Evolutionary conservation across 2,329 filamentous ascomycete genomes (phyloP).

Genomic region (Neophaeococcomyces aloes): DNA sequence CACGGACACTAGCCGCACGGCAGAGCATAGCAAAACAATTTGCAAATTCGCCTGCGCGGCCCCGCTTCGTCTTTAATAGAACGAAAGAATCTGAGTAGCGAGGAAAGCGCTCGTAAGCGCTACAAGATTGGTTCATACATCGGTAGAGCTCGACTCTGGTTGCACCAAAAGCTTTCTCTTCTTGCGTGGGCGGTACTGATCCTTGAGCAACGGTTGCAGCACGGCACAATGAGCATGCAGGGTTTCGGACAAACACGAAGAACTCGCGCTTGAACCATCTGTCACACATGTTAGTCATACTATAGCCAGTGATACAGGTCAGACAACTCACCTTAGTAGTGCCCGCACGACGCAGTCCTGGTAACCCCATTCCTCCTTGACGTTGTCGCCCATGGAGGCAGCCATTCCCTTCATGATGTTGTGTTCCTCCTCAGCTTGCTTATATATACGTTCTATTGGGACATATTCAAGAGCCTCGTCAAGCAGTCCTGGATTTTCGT

Average conservation of each 20-base stretch:
- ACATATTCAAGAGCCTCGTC: slow-evolving; percentile 84
- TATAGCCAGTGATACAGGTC: slow-evolving; percentile 7
- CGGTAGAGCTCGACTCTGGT: slow-evolving; percentile 80
- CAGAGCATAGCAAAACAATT: slow-evolving; percentile 99
- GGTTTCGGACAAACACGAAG: slow-evolving; percentile 96
- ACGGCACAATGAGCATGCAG: slow-evolving; percentile 68
- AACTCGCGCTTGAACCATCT: slow-evolving; percentile 95
- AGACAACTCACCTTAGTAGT: slow-evolving; percentile 57
- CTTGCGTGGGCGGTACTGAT: slow-evolving; percentile 72
- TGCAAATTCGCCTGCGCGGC: slow-evolving; percentile 88
- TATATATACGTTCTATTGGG: slow-evolving; percentile 81
- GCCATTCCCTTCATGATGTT: slow-evolving; percentile 82
- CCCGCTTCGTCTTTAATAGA: slow-evolving; percentile 72
- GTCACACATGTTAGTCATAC: slow-evolving; percentile 9
- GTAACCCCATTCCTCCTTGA: slow-evolving; percentile 85
- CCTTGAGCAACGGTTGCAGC: slow-evolving; percentile 75
- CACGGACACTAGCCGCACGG: slow-evolving; percentile 77
- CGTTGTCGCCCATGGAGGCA: slow-evolving; percentile 69
- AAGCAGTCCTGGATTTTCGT: slow-evolving; percentile 88
- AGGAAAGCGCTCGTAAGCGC: slow-evolving; percentile 76
- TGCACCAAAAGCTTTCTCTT: slow-evolving; percentile 81
- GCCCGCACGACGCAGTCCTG: slow-evolving; percentile 92
- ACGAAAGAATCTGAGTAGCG: slow-evolving; percentile 94
- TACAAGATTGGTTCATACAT: slow-evolving; percentile 67
- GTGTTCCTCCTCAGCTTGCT: slow-evolving; percentile 85